Percentiles rank a stretch among this genome's conserved stretches.
These are phyloP conservation scores for Tylopilus felleus DNA, from an alignment of 768 basidiomycete species.

Conservation along the genomic window DNA sequence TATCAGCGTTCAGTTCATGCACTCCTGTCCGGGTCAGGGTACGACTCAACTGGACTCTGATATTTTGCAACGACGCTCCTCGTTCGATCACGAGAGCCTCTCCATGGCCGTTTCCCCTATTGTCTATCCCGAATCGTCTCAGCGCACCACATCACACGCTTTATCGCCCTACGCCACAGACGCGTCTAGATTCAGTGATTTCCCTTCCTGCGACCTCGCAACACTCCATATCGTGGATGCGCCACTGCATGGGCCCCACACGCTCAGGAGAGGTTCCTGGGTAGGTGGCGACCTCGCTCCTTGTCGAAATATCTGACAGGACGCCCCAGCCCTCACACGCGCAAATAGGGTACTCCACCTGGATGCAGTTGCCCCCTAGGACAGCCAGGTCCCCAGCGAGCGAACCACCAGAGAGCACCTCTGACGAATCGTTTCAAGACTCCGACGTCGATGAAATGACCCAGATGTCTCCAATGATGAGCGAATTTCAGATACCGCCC, in stretches of 20 bases:
- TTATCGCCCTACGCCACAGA: slow-evolving; percentile 15
- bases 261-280: slow-evolving; percentile 26
- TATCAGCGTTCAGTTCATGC: slow-evolving; percentile 33
- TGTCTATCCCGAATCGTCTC: slow-evolving; percentile 30
- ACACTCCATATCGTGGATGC: slow-evolving; percentile 9
- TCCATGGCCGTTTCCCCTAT: slow-evolving; percentile 3
- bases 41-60: slow-evolving; percentile 24
- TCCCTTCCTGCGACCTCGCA: slow-evolving; percentile 11
- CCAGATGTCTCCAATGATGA: slow-evolving; percentile 32
- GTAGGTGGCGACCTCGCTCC: slow-evolving; percentile 12
- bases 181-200: slow-evolving; percentile 9
- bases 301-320: slow-evolving; percentile 16
- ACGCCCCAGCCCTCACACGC: slow-evolving; percentile 17
- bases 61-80: slow-evolving; percentile 20
- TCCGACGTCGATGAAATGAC: slow-evolving; percentile 27
- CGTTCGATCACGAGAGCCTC: slow-evolving; percentile 5
- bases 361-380: slow-evolving; percentile 13
- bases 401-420: slow-evolving; percentile 29
- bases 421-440: slow-evolving; percentile 28
- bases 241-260: slow-evolving; percentile 9
- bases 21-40: slow-evolving; percentile 21
- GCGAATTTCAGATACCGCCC: slow-evolving; percentile 28
- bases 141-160: slow-evolving; percentile 27
- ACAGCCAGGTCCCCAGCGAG: slow-evolving; percentile 27
- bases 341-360: slow-evolving; percentile 11